Base-by-base conservation (phyloP, 345 rosid species). In the Corymbia maculata region DNA sequence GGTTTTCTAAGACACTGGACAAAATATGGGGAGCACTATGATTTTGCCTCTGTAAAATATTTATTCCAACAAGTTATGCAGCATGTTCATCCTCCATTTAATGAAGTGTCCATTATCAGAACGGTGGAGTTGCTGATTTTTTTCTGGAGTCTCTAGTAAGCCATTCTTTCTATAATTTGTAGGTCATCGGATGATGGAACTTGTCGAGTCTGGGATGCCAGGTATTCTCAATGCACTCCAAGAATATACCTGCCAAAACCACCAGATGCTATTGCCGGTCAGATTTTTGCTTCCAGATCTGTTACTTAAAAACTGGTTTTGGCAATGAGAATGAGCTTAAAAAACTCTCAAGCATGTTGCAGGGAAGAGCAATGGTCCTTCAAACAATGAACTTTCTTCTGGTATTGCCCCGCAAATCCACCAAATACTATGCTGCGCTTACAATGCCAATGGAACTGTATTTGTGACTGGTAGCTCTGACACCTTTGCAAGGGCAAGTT, bases 171-270 rank as follows among this genome's bases (percentile, higher is more conserved):
- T 88, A 86, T 87, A 88, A 4, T 21, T 32, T 88, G 45, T 94
- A 98, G 99, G 93, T 96, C 99, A 89, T 96, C 99, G 13, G 99
- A 98, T 92, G 99, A 98, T 92, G 99, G 99, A 90, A 98, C 99
- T 88, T 98, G 98, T 92, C 96, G 99, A 91, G 95, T 98, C 89
- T 98, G 99, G 99, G 99, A 98, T 93, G 97, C 98, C 89, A 95
- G 99, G 91, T 92, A 87, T 93, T 97, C 99, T 88, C 95, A 93
- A 42, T 91, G 91, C 88, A 93, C 93, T 90, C 97, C 98, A 70
- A 95, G 94, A 51, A 92, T 95, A 80, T 98, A 94, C 90, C 90
- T 93, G 88, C 99, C 99, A 82, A 95, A 93, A 89, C 98, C 96
- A 88, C 91, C 94, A 66, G 96, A 94, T 93, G 89, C 92, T 88